phyloP scores from a whole-genome alignment of 257 asterid species.

The Lycium barbarum region DNA sequence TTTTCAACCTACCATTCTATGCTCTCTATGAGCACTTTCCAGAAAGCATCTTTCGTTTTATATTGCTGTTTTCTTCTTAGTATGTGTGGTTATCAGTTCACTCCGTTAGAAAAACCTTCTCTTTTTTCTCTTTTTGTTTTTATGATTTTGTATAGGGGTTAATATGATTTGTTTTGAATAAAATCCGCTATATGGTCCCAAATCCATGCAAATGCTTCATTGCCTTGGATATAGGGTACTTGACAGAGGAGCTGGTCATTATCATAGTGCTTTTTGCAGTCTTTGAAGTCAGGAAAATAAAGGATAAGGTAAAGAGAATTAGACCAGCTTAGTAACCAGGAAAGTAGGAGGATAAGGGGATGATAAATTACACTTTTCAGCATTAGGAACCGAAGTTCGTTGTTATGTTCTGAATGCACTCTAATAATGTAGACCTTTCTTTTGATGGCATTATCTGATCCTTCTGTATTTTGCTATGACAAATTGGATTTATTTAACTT shows the following conservation, averaged over 20 bases:
- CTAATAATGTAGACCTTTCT: not conserved
- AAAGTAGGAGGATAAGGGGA: not conserved
- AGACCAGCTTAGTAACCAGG: not conserved
- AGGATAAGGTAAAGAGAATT: too few species aligned
- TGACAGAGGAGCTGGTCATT: constrained; percentile 22
- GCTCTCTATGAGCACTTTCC: not conserved
- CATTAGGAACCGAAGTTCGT: not conserved
- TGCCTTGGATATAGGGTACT: not conserved
- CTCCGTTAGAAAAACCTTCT: not conserved
- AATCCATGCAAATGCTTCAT: constrained; percentile 12
- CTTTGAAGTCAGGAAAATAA: too few species aligned
- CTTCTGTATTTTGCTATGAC: constrained; percentile 18
- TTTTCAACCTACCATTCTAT: not conserved
- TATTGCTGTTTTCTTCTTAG: not conserved
- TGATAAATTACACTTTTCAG: not conserved
- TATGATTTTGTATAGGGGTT: not conserved
- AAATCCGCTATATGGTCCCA: not conserved
- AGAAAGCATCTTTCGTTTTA: not conserved
- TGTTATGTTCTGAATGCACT: not conserved
- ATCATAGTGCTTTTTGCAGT: not conserved
- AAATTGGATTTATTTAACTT: not conserved
- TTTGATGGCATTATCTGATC: not conserved
- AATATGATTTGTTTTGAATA: not conserved
- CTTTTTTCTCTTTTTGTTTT: not conserved
- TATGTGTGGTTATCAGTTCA: not conserved